A percentile compares a stretch with the other conserved stretches of the same genome.
phyloP scores from a whole-genome alignment of 352 stramenopile genomes.

The Phytopythium kandeliae region DNA sequence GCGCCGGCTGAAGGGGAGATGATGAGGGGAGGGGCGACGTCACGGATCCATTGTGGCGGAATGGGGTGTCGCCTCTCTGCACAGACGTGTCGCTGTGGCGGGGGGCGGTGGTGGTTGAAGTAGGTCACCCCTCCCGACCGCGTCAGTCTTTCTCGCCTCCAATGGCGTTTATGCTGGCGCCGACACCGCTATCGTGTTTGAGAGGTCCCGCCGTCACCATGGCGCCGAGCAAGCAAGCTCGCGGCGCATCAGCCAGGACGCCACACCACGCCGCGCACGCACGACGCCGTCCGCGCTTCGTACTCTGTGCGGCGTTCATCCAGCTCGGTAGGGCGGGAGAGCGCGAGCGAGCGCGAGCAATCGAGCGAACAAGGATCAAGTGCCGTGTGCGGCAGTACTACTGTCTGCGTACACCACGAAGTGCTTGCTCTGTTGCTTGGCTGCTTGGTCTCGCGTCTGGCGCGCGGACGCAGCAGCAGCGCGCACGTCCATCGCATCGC shows the following conservation, averaged over 20 bases:
- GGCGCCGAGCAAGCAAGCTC: conserved; percentile 2
- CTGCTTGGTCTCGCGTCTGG: background rate
- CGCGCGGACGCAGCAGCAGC: too few species aligned
- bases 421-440: conserved; percentile 1
- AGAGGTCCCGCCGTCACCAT: background rate
- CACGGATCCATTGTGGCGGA: background rate
- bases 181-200: background rate
- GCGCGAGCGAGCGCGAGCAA: background rate
- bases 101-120: conserved; percentile 3
- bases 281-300: too few species aligned
- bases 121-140: background rate
- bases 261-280: too few species aligned
- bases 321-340: too few species aligned
- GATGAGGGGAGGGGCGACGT: background rate
- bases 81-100: background rate
- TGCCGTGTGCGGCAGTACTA: conserved; percentile 2
- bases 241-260: too few species aligned
- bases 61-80: conserved; percentile 1
- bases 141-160: background rate
- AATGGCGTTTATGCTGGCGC: conserved; percentile 1
- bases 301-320: too few species aligned
- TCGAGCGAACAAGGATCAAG: too few species aligned
- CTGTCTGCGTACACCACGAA: conserved; percentile 5
- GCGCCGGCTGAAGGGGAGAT: conserved; percentile 21
- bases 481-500: too few species aligned